Evolutionary conservation across 768 basidiomycete species (phyloP).

Genomic region (Hypholoma fasciculare): DNA sequence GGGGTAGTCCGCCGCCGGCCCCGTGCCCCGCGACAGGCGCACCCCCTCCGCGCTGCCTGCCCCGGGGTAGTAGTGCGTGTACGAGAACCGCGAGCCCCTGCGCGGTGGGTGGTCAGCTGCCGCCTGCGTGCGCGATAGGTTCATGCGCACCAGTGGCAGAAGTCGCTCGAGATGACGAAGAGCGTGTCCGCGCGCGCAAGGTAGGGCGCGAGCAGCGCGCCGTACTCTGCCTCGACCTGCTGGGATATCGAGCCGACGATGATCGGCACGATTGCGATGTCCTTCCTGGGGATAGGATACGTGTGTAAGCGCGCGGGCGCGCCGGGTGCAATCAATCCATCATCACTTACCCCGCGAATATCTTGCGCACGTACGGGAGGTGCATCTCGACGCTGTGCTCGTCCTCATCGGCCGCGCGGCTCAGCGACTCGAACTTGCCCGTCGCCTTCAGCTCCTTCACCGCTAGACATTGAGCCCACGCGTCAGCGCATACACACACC

Average conservation of each 20-base stretch:
- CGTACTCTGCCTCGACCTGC: conserved; percentile 60
- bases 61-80: conserved; percentile 84
- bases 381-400: conserved; percentile 99
- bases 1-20: conserved; percentile 50
- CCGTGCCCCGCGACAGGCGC: conserved; percentile 46
- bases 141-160: conserved; percentile 87
- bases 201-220: conserved; percentile 77
- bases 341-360: conserved; percentile 69
- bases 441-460: conserved; percentile 65
- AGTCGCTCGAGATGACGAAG: conserved; percentile 92
- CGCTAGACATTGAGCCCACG: conserved; percentile 42
- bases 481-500: neutral
- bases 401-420: conserved; percentile 72
- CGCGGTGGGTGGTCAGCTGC: neutral
- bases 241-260: conserved; percentile 80
- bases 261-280: conserved; percentile 87
- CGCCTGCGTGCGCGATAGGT: neutral
- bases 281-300: conserved; percentile 41
- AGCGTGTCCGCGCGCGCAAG: conserved; percentile 78
- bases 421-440: conserved; percentile 71
- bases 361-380: conserved; percentile 84
- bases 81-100: conserved; percentile 85
- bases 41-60: conserved; percentile 46
- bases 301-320: neutral
- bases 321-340: too few species aligned